Conservation (phyloP, 2,329 filamentous ascomycete species). For the Fusarium nodosum region DNA sequence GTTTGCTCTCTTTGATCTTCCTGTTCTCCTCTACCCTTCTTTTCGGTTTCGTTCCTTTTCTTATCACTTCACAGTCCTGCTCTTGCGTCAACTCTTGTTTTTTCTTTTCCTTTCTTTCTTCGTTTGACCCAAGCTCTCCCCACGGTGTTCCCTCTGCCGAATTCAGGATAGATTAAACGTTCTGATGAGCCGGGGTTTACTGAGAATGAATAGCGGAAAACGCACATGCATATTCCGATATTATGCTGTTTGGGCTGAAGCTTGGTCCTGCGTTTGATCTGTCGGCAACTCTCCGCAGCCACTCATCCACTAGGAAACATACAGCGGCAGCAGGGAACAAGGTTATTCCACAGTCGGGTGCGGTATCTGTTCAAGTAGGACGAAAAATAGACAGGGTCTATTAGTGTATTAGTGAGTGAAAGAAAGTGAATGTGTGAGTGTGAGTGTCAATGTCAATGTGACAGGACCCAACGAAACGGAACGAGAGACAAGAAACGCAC, state of each 20-base stretch:
- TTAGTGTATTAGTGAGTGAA: conserved; percentile 26
- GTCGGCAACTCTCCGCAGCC: conserved; percentile 27
- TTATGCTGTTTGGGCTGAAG: conserved; percentile 37
- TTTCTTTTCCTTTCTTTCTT: conserved; percentile 3
- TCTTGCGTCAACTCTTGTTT: conserved; percentile 1
- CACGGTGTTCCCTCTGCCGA: conserved; percentile 30
- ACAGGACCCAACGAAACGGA: conserved; percentile 31
- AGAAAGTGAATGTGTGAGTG: conserved; percentile 5
- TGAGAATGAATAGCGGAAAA: conserved; percentile 28
- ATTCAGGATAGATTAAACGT: conserved; percentile 32
- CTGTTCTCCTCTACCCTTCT: conserved; percentile 2
- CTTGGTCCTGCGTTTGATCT: conserved; percentile 49
- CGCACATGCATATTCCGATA: conserved; percentile 49
- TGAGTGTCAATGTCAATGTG: conserved; percentile 19
- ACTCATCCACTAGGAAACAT: conserved; percentile 29
- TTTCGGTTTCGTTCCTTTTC: conserved; percentile 8
- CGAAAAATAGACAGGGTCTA: conserved; percentile 24
- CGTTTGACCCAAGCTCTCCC: conserved; percentile 15
- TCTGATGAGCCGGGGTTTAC: conserved; percentile 12
- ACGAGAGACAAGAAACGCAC: conserved; percentile 30
- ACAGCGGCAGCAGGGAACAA: conserved; percentile 30
- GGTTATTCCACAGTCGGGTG: conserved; percentile 22
- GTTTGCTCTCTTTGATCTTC: conserved; percentile 39
- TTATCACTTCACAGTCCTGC: conserved; percentile 8
- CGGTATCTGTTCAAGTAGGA: conserved; percentile 24